phyloP scores from a whole-genome alignment of 2,329 filamentous ascomycete genomes.

The Fusarium cicatricum region DNA sequence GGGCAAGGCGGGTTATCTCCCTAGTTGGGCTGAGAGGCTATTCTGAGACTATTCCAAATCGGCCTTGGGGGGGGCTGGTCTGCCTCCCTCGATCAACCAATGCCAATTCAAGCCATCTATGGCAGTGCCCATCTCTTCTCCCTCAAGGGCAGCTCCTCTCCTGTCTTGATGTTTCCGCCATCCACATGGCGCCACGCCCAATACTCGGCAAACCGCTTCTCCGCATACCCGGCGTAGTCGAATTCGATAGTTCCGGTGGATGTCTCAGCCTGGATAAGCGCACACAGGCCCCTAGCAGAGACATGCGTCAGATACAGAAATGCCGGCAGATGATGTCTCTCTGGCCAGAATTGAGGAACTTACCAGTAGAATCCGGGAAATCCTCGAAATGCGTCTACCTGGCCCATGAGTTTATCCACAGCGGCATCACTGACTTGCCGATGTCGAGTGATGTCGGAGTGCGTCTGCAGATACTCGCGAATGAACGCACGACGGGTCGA shows the following conservation, averaged over 20 bases:
- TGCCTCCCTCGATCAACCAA: background rate
- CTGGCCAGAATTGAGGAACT: background rate
- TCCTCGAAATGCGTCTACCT: conserved; percentile 33
- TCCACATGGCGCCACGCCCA: conserved; percentile 26
- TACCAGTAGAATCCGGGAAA: conserved; percentile 38
- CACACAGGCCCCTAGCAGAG: conserved; percentile 33
- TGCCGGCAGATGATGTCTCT: background rate
- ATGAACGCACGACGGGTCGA: conserved; percentile 30
- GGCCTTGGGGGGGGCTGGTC: background rate
- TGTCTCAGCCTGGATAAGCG: conserved; percentile 37
- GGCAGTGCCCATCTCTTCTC: conserved; percentile 28
- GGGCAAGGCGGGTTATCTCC: background rate
- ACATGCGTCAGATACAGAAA: conserved; percentile 7
- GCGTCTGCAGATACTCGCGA: conserved; percentile 24
- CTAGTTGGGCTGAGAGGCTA: background rate
- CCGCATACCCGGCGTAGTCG: conserved; percentile 35
- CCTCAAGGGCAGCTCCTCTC: conserved; percentile 7
- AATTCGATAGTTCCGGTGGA: conserved; percentile 36
- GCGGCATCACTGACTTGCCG: conserved; percentile 16
- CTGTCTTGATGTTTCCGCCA: background rate
- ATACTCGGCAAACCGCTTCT: conserved; percentile 33
- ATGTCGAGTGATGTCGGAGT: conserved; percentile 6
- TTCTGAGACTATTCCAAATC: background rate
- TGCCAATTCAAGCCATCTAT: background rate
- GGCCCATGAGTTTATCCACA: conserved; percentile 25